Conservation (phyloP, 192 early-diverging fungal genomes). For the Funneliformis geosporum region DNA sequence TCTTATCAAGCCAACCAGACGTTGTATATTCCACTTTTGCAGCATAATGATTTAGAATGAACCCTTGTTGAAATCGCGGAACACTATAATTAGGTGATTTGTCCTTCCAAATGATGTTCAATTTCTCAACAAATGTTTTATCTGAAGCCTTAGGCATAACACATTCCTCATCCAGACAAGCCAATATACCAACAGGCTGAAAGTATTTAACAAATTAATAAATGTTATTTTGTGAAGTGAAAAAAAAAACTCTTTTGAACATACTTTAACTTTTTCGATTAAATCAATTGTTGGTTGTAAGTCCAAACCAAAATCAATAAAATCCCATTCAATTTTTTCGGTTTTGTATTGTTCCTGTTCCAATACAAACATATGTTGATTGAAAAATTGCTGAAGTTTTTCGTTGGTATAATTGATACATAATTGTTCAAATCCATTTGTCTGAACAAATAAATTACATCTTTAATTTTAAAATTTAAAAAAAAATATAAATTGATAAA, state of each 20-base stretch:
- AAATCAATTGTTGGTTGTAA: conserved; percentile 97
- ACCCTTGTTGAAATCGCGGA: conserved; percentile 84
- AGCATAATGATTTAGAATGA: conserved; percentile 93
- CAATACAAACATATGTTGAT: conserved; percentile 98
- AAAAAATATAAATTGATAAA: conserved; percentile 7
- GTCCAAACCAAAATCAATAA: conserved; percentile 97
- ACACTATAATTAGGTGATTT: conserved; percentile 86
- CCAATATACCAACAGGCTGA: conserved; percentile 91
- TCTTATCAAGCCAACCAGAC: conserved; percentile 94
- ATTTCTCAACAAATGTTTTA: conserved; percentile 91
- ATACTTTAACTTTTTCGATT: conserved; percentile 92
- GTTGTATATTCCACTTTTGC: conserved; percentile 93
- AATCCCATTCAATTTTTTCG: conserved; percentile 98
- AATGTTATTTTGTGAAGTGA: neutral
- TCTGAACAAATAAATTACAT: conserved; percentile 41
- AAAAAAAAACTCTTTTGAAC: neutral
- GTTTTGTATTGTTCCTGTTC: conserved; percentile 98
- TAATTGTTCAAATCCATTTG: conserved; percentile 97
- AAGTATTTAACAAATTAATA: neutral
- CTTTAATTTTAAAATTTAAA: neutral
- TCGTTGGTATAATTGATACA: conserved; percentile 99
- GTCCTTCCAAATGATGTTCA: conserved; percentile 85
- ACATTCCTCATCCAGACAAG: conserved; percentile 97
- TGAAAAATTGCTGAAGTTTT: conserved; percentile 98
- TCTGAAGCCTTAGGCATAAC: conserved; percentile 97